Conservation (phyloP, 176 grass and related monocot genomes). For the Echinochloa phyllopogon region DNA sequence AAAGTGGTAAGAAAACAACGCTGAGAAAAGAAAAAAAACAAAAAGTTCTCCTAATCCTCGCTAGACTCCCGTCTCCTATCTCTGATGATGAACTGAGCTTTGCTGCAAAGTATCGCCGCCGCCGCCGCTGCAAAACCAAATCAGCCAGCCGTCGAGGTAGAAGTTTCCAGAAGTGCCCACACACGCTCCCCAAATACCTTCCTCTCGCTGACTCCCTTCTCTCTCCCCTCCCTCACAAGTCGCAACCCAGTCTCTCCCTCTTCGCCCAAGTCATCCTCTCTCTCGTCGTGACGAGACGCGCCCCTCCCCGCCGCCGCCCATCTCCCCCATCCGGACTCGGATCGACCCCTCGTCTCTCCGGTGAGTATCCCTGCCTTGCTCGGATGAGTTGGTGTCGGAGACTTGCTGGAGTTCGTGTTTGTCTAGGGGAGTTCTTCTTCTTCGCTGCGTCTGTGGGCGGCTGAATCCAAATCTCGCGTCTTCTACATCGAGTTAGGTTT, state of each 20-base stretch:
- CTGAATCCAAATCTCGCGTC: background rate
- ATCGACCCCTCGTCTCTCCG: background rate
- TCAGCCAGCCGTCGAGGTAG: too few relatives aligned
- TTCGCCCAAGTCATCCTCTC: background rate
- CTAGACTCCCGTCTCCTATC: too few relatives aligned
- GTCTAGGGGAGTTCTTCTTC: background rate
- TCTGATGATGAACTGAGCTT: too few relatives aligned
- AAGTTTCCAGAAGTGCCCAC: background rate
- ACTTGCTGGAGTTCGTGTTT: background rate
- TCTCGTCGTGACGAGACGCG: background rate
- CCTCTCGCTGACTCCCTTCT: background rate
- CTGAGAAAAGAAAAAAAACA: too few relatives aligned
- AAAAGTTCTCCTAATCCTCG: too few relatives aligned
- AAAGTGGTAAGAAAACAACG: too few relatives aligned
- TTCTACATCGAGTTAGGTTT: background rate
- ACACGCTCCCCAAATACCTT: background rate
- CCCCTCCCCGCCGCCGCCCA: background rate
- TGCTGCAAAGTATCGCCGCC: too few relatives aligned
- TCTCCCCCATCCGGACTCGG: background rate
- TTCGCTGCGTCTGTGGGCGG: background rate
- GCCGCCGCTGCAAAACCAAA: too few relatives aligned
- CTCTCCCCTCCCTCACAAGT: background rate
- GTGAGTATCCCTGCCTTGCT: constrained; percentile 16
- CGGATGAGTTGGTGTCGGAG: background rate
- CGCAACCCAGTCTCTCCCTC: background rate